Conservation (phyloP, 805 yeast species). For the Candida methanosorbosa region DNA sequence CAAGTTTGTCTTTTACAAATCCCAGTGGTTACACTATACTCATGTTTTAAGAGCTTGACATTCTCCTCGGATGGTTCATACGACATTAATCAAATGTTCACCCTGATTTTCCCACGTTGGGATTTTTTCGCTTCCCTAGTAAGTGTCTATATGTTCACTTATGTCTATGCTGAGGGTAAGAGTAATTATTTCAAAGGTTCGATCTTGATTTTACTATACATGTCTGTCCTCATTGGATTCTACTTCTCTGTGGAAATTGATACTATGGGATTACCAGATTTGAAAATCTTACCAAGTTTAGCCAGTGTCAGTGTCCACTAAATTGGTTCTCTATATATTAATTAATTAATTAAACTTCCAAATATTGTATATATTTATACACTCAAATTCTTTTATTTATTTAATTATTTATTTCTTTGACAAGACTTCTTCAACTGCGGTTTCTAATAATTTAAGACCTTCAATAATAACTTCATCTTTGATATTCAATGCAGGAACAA, state of each 20-base stretch:
- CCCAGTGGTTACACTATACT: conserved; percentile 78
- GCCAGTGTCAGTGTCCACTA: neutral
- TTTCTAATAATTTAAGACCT: conserved; percentile 65
- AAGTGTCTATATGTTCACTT: conserved; percentile 83
- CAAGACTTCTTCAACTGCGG: conserved; percentile 35
- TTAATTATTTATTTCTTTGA: conserved; percentile 1
- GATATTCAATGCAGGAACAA: conserved; percentile 89
- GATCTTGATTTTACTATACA: conserved; percentile 69
- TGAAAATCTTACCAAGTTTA: neutral
- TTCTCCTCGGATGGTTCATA: conserved; percentile 23
- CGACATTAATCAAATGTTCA: conserved; percentile 43
- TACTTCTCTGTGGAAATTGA: conserved; percentile 47
- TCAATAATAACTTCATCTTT: conserved; percentile 56
- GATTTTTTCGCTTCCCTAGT: conserved; percentile 80
- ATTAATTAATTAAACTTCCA: neutral
- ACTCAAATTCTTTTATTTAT: neutral
- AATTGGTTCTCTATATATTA: no score
- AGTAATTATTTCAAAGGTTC: conserved; percentile 95
- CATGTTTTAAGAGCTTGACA: conserved; percentile 44
- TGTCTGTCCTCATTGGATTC: conserved; percentile 73
- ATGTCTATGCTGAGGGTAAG: conserved; percentile 93
- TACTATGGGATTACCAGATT: conserved; percentile 9
- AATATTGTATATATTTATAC: neutral
- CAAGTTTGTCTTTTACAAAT: conserved; percentile 93
- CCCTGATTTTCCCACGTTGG: conserved; percentile 92